phyloP scores from a whole-genome alignment of 495 filamentous ascomycete genomes.

The Penicillium taxi region DNA sequence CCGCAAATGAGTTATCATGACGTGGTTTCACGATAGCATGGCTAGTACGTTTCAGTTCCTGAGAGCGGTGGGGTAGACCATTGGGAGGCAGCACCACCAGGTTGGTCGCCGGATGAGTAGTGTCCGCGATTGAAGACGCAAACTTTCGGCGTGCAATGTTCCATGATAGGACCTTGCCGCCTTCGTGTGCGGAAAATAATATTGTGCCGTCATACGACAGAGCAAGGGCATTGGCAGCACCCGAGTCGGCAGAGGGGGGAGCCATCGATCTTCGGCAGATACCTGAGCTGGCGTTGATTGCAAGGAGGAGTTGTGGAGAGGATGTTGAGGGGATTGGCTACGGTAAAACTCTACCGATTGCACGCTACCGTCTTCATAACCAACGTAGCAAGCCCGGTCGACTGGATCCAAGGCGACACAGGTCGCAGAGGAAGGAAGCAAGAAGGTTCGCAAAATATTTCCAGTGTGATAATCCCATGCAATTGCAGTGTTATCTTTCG shows the following conservation, averaged over 20 bases:
- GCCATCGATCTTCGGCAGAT: constrained; percentile 50
- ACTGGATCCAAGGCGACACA: constrained; percentile 74
- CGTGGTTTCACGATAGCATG: constrained; percentile 65
- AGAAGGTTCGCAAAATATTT: constrained; percentile 63
- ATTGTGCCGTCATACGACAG: constrained; percentile 77
- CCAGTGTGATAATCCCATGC: constrained; percentile 86
- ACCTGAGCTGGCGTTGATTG: constrained; percentile 53
- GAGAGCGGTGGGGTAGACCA: constrained; percentile 42
- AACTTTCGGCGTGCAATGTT: constrained; percentile 61
- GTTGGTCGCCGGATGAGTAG: constrained; percentile 74
- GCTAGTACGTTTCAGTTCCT: constrained; percentile 40
- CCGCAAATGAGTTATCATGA: constrained; percentile 38
- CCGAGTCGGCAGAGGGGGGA: constrained; percentile 52
- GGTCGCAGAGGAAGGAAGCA: constrained; percentile 63
- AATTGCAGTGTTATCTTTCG: constrained; percentile 72
- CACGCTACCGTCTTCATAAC: constrained; percentile 75
- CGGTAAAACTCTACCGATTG: constrained; percentile 74
- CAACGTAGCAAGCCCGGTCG: constrained; percentile 72
- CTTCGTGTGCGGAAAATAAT: constrained; percentile 72
- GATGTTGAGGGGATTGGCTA: constrained; percentile 39
- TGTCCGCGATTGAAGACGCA: constrained; percentile 52
- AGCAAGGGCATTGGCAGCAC: constrained; percentile 52
- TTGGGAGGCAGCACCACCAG: constrained; percentile 56
- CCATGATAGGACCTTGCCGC: constrained; percentile 73
- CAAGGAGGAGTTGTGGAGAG: constrained; percentile 46